Base-by-base conservation (phyloP, 106 monocot genomes). In the Narthecium ossifragum region DNA sequence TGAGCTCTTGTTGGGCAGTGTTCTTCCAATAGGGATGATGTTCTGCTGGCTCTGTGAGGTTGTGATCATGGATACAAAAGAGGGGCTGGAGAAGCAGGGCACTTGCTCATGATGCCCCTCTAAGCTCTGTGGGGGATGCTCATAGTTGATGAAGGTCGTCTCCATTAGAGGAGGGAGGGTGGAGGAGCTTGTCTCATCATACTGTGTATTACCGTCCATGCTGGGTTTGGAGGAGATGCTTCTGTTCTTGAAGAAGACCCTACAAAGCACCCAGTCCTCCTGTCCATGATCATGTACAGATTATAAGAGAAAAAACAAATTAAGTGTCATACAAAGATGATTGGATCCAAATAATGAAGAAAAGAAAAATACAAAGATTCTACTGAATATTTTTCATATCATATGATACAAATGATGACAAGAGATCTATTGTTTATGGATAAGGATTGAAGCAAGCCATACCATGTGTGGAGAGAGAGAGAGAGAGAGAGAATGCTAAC, bases 221-320 rank as follows among this genome's bases (percentile, higher is more conserved):
- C 34, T 24, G 37, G 67, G 36, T 43, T 49, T 66, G 20, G 51
- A 30, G 1, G 66, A 51, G 23, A 61, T 20, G 7, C 61, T 60
- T 51, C 85, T 70, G 22, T 71, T 80, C 71, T 91, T 91, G 73
- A 61, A 74, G 76, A 91, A 83, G 2, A 91, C 85, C 38, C 90
- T 70, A 40, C 90, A 91, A 31, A 91, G 59, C 27, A 82, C 90
- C 90, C 90, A 85, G 37, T 82, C 90, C 37, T 85, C 85, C 90
- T 90, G 78, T 38, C 23, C 17, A 17, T 43, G 14, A 17, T 11
- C 36, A 37, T 37, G 7, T 6, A 5, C 5, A 37, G 36, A 37
- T 37, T 37, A n/a, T n/a, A n/a, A n/a, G n/a, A 37, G 11, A 6
- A 6, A 37, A 37, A 5, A 37, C 36, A 6, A 5, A 37, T 37